Evolutionary conservation across 2,329 filamentous ascomycete species (phyloP), one percentile per base, ranked within the genome.

Genomic region (Exophiala oligosperma): DNA sequence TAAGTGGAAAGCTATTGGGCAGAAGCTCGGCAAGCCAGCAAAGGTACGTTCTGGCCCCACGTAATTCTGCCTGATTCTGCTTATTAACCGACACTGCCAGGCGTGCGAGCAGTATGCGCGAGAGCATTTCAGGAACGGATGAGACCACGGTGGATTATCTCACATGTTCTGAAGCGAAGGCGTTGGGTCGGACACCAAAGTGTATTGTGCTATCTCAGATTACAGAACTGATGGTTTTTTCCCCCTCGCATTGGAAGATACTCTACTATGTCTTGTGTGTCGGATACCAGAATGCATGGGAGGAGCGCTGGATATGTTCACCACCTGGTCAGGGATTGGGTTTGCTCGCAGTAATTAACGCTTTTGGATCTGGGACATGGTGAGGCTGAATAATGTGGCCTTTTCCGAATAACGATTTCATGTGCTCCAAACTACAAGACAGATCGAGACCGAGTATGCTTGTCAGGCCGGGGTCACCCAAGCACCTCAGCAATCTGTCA

Each of bases 1-100:
- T 75, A 97, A 97, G 74, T 99, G 94, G 94, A 97, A 97, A 77
- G 86, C 88, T 26, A 97, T 97, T 71, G 94, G 94, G 37, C 88
- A 91, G 73, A 97, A 97, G 76, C 91, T 99, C 67, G 92, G 92
- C 70, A 99, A 99, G 77, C 94, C 94, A 49, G 94, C 94, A 67
- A 99, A 99, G 86, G 89, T 91, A 73, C 63, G 76, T 70, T 56
- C 61, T 47, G 58, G 51, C 11, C n/a, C n/a, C 40, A 32, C 28
- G 28, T 49, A n/a, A n/a, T 26, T 29, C 9, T 17, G 12, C 23
- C 46, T 53, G 24, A 43, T 47, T 40, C 32, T 24, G 28, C 24
- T 41, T 43, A 43, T 43, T 43, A 43, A 43, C 40, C 40, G 17
- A 57, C 35, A 54, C 28, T 57, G 40, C 54, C 64, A 91, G 89